Evolutionary conservation across 257 asterid species (phyloP).

Genomic region (Datura wrightii): DNA sequence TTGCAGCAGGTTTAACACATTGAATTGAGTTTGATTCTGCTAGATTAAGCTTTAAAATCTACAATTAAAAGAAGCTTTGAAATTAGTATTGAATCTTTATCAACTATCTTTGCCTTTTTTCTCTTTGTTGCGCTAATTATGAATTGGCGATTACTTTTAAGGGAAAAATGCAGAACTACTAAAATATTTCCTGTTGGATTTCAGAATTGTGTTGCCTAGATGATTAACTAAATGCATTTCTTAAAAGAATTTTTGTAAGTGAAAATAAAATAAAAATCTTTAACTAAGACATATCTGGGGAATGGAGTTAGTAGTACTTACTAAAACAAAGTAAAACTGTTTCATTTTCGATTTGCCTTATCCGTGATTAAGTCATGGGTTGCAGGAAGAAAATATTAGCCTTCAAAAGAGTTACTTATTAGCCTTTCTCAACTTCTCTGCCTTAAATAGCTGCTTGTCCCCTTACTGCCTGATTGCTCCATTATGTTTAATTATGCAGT

Average conservation of each 20-base stretch:
- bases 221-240: conserved; percentile 24
- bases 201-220: conserved; percentile 14
- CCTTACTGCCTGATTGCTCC: neutral
- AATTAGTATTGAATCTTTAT: neutral
- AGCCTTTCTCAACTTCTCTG: neutral
- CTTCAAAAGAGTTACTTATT: conserved; percentile 4
- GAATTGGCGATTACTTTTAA: conserved; percentile 15
- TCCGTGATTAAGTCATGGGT: neutral
- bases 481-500: conserved; percentile 24
- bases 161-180: conserved; percentile 12
- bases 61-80: conserved; percentile 9
- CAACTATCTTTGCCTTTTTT: neutral
- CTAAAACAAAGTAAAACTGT: conserved; percentile 18
- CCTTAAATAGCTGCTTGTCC: neutral
- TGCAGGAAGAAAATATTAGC: neutral
- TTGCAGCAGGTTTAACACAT: conserved; percentile 71
- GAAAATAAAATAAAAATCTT: conserved; percentile 1
- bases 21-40: conserved; percentile 4
- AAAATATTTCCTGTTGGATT: conserved; percentile 3
- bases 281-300: neutral
- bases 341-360: neutral
- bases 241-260: neutral
- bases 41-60: neutral
- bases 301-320: conserved; percentile 13
- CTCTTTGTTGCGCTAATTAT: conserved; percentile 20